Conservation (phyloP, 441 rosid genomes). For the Geranium incanum region DNA sequence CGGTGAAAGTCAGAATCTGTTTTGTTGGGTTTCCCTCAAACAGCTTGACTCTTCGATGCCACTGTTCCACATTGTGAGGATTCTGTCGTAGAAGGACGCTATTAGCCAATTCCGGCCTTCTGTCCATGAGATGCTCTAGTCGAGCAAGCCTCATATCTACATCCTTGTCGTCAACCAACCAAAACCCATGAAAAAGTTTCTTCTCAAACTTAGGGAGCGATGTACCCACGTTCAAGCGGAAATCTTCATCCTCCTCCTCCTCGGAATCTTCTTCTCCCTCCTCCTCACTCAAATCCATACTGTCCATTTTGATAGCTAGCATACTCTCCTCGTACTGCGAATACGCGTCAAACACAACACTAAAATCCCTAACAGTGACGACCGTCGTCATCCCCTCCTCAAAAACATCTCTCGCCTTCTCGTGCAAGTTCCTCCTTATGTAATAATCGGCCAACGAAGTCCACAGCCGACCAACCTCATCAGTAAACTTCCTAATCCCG, state of each 20-base stretch:
- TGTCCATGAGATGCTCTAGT: slow-evolving; percentile 61
- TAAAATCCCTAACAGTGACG: slow-evolving; percentile 80
- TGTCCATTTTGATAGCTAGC: slow-evolving; percentile 65
- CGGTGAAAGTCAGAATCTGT: slow-evolving; percentile 84
- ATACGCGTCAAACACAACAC: slow-evolving; percentile 80
- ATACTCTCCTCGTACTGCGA: slow-evolving; percentile 77
- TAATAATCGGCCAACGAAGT: slow-evolving; percentile 93
- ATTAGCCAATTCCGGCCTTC: slow-evolving; percentile 82
- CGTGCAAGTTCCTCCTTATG: slow-evolving; percentile 68
- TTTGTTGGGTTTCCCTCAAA: slow-evolving; percentile 72
- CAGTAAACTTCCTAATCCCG: slow-evolving; percentile 79
- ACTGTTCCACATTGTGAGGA: slow-evolving; percentile 95
- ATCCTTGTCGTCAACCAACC: slow-evolving; percentile 73
- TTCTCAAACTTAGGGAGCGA: slow-evolving; percentile 53
- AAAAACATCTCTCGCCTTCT: slow-evolving; percentile 84
- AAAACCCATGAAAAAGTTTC: slow-evolving; percentile 63
- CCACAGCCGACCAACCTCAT: slow-evolving; percentile 91
- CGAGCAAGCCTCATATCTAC: slow-evolving; percentile 76
- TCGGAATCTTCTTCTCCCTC: slow-evolving; percentile 46
- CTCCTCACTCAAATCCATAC: slow-evolving; percentile 53
- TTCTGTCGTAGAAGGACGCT: slow-evolving; percentile 86
- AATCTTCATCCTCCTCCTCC: slow-evolving; percentile 49
- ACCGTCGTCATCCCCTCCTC: slow-evolving; percentile 96
- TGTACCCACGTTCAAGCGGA: slow-evolving; percentile 43
- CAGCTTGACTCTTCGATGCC: slow-evolving; percentile 84